phyloP scores from a whole-genome alignment of 345 rosid genomes.

The Gossypium rotundifolium region DNA sequence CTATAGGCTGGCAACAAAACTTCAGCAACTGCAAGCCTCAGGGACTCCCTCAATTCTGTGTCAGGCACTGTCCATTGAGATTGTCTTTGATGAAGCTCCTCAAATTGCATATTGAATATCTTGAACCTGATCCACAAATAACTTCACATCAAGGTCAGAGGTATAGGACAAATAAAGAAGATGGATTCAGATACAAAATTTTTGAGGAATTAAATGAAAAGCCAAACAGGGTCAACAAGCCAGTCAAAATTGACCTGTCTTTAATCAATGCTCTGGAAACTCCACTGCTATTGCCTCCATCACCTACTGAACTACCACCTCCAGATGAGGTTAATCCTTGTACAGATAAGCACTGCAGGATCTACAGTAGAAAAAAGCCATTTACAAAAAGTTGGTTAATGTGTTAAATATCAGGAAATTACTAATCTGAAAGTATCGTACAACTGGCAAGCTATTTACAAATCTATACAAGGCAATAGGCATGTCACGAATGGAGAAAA shows the following conservation, averaged over 20 bases:
- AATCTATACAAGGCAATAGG: neutral
- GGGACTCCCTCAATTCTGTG: slow-evolving; percentile 87
- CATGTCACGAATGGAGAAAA: neutral
- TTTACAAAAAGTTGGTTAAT: slow-evolving; percentile 4
- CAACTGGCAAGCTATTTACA: neutral
- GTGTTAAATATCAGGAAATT: neutral
- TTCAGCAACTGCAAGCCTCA: slow-evolving; percentile 98
- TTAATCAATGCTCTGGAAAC: slow-evolving; percentile 84
- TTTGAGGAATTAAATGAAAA: neutral
- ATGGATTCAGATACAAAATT: neutral
- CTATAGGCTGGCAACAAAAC: slow-evolving; percentile 94
- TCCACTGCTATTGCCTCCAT: slow-evolving; percentile 81
- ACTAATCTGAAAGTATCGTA: neutral
- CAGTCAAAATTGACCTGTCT: slow-evolving; percentile 52
- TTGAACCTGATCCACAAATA: slow-evolving; percentile 56
- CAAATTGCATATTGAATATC: slow-evolving; percentile 81
- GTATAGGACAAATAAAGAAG: neutral
- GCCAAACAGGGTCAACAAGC: neutral
- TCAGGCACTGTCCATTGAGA: slow-evolving; percentile 98
- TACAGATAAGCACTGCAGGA: slow-evolving; percentile 71
- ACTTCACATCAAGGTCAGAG: slow-evolving; percentile 18
- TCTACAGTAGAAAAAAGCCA: slow-evolving; percentile 38
- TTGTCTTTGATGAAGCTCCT: slow-evolving; percentile 96
- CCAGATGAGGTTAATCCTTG: slow-evolving; percentile 97
- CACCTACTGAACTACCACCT: slow-evolving; percentile 65